Evolutionary conservation across 2,329 filamentous ascomycete genomes (phyloP).

Genomic region (Fusarium continuum): DNA sequence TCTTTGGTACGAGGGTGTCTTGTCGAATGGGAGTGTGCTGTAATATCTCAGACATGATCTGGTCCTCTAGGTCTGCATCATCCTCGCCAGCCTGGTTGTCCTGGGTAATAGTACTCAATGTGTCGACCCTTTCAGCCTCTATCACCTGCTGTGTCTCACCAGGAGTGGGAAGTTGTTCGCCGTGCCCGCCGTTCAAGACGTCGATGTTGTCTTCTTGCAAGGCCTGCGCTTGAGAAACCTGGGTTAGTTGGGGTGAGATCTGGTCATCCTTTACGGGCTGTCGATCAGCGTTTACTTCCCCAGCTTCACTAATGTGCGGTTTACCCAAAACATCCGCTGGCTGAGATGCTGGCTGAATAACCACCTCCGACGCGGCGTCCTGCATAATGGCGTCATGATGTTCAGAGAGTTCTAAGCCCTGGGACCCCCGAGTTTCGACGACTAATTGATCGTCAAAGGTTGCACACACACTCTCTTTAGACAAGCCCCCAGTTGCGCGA

Average conservation of each 20-base stretch:
- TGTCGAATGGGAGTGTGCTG: constrained; percentile 39
- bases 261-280: constrained; percentile 25
- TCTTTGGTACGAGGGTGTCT: constrained; percentile 5
- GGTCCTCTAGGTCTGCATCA: constrained; percentile 41
- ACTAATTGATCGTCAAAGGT: neutral
- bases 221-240: constrained; percentile 21
- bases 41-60: constrained; percentile 45
- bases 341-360: neutral
- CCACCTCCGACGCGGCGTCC: constrained; percentile 11
- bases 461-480: neutral
- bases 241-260: constrained; percentile 39
- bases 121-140: constrained; percentile 30
- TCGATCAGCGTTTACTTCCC: constrained; percentile 7
- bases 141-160: constrained; percentile 34
- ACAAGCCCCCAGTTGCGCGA: neutral
- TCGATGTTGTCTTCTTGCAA: constrained; percentile 16
- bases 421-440: constrained; percentile 1
- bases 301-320: neutral
- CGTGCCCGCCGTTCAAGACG: constrained; percentile 12
- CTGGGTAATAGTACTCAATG: constrained; percentile 6
- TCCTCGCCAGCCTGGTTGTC: constrained; percentile 28
- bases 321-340: neutral
- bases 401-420: constrained; percentile 6
- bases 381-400: constrained; percentile 31
- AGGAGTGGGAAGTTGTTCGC: constrained; percentile 35